Evolutionary conservation across 148 eudicot genomes (phyloP), one percentile per base, ranked within the genome.

Genomic region (Nyssa sinensis): DNA sequence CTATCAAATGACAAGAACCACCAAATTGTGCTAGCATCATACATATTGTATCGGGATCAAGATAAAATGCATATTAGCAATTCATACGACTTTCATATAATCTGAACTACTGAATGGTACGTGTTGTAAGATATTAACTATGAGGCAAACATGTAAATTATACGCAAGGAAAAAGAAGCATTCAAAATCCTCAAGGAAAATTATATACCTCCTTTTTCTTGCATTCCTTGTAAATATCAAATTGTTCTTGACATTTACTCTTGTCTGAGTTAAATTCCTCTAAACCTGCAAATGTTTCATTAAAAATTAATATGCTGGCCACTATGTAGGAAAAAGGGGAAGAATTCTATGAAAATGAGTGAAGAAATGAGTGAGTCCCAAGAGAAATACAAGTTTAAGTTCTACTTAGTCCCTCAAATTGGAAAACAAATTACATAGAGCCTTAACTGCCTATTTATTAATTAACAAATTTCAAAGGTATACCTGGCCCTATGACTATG

Each of bases 141-240:
- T 57, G 32, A 58, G 58, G 3, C 23, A 28, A 53, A 49, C 51
- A 35, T 28, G 0, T 25, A 32, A 33, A 58, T 23, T 33, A 59
- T 25, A 32, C 53, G 25, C 5, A 33, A 71, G 9, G 29, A 17
- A 21, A 24, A 34, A 59, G 51, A 59, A 71, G 4, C 31, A 59
- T 25, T 59, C 4, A 3, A 25, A 70, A 25, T 33, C 5, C 21
- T 23, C 13, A 29, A 34, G 67, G 44, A 37, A 33, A 35, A 27
- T 12, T 25, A 1, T 13, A 60, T 83, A 92, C 98, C 97, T 95
- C 98, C 64, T 90, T 92, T 76, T 89, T 95, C 94, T 85, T 95
- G 94, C 98, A 95, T 83, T 95, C 98, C 83, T 92, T 95, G 86
- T 95, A 95, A 34, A 88, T 79, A 78, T 95, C 98, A 83, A 95